Conservation (phyloP, 179 eudicot species). For the Pouteria campechiana region DNA sequence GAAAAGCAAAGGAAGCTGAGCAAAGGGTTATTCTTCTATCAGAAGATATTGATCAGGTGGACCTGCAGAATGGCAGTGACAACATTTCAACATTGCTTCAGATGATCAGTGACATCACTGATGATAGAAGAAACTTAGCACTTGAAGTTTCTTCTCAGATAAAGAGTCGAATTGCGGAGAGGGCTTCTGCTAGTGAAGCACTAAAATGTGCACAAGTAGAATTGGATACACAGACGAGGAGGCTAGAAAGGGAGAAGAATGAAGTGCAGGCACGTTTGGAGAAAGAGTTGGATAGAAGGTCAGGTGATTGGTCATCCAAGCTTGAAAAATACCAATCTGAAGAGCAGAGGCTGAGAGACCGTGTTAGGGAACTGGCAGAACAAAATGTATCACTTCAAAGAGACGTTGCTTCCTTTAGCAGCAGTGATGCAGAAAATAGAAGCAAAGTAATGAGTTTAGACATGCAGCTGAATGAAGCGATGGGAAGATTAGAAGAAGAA, state of each 20-base stretch:
- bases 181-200: conserved; percentile 40
- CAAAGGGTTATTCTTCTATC: conserved; percentile 37
- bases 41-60: conserved; percentile 52
- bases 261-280: conserved; percentile 61
- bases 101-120: conserved; percentile 36
- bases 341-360: conserved; percentile 82
- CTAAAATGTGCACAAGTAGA: conserved; percentile 22
- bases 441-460: conserved; percentile 31
- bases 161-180: conserved; percentile 37
- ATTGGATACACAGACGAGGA: conserved; percentile 32
- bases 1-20: conserved; percentile 58
- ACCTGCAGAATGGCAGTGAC: conserved; percentile 26
- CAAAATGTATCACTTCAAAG: conserved; percentile 89
- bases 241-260: conserved; percentile 61
- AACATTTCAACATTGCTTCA: conserved; percentile 45
- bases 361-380: conserved; percentile 91
- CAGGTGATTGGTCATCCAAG: conserved; percentile 82
- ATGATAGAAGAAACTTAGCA: conserved; percentile 55
- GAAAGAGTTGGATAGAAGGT: conserved; percentile 82
- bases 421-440: conserved; percentile 36
- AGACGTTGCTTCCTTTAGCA: conserved; percentile 58
- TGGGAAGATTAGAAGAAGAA: conserved; percentile 37
- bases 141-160: conserved; percentile 45
- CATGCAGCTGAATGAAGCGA: conserved; percentile 42
- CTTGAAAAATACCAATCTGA: conserved; percentile 65